Evolutionary conservation across 768 basidiomycete species (phyloP).

Genomic region (Serpula lacrymans): DNA sequence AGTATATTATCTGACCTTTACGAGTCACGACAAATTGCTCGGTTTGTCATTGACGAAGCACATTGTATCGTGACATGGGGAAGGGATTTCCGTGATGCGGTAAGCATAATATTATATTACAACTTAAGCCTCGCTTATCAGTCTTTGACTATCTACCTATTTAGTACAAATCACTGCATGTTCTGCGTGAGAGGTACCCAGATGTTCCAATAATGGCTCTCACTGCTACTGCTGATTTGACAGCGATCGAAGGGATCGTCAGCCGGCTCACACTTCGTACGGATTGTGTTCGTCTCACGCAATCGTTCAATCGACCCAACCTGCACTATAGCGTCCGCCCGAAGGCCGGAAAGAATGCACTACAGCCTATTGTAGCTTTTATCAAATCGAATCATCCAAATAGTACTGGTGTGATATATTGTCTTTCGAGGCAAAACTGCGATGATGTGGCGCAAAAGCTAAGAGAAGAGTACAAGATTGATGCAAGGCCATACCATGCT

Average conservation of each 20-base stretch:
- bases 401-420: conserved; percentile 85
- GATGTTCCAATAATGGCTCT: conserved; percentile 91
- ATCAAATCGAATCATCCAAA: conserved; percentile 55
- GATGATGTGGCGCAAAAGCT: conserved; percentile 77
- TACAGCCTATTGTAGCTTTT: conserved; percentile 64
- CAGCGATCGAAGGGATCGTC: conserved; percentile 78
- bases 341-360: conserved; percentile 37
- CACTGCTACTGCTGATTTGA: conserved; percentile 88
- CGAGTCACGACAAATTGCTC: conserved; percentile 54
- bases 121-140: conserved; percentile 8
- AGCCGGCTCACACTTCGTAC: conserved; percentile 57
- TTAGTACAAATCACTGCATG: conserved; percentile 67
- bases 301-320: conserved; percentile 95
- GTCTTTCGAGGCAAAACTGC: conserved; percentile 64
- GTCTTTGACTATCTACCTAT: neutral
- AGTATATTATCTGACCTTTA: conserved; percentile 59
- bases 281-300: conserved; percentile 55
- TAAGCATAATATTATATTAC: conserved; percentile 32
- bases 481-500: conserved; percentile 85
- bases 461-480: conserved; percentile 51
- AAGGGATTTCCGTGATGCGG: conserved; percentile 84
- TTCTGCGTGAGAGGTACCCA: conserved; percentile 72
- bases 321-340: conserved; percentile 66
- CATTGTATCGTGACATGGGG: conserved; percentile 97
- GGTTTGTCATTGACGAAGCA: conserved; percentile 96